Conservation (phyloP, 495 filamentous ascomycete species). For the Xylaria flabelliformis region DNA sequence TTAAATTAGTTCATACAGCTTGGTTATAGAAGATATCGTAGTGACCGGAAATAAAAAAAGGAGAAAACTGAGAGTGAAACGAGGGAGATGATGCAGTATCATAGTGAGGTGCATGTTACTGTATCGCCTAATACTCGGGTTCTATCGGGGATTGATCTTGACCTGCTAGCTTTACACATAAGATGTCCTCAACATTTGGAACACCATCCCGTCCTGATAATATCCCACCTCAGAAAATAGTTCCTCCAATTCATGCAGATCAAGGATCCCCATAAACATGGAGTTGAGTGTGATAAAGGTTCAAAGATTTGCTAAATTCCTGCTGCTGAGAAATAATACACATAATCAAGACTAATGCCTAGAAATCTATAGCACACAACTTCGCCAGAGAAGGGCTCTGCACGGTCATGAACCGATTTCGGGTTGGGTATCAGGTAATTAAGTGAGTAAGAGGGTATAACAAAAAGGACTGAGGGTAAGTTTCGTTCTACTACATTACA, state of each 20-base stretch:
- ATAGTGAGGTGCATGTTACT: neutral
- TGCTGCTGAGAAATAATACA: neutral
- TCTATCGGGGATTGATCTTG: neutral
- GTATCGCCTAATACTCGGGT: neutral
- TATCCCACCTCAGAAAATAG: neutral
- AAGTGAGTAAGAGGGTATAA: slow-evolving; percentile 8
- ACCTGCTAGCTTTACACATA: neutral
- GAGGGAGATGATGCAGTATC: neutral
- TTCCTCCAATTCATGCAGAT: neutral
- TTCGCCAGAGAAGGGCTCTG: neutral
- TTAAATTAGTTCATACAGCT: neutral
- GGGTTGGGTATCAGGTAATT: slow-evolving; percentile 22
- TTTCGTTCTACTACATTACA: neutral
- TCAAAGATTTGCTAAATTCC: slow-evolving; percentile 1
- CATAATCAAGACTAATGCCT: neutral
- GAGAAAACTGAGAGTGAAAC: neutral
- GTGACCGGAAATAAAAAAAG: neutral
- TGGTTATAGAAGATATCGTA: neutral
- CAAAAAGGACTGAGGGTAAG: slow-evolving; percentile 11
- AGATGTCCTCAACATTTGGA: neutral
- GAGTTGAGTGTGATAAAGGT: neutral
- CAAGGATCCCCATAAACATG: neutral
- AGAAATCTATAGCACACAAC: neutral
- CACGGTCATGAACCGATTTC: slow-evolving; percentile 14
- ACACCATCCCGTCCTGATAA: neutral